Base-by-base conservation (phyloP, 768 basidiomycete genomes). In the Boletellus sp. region DNA sequence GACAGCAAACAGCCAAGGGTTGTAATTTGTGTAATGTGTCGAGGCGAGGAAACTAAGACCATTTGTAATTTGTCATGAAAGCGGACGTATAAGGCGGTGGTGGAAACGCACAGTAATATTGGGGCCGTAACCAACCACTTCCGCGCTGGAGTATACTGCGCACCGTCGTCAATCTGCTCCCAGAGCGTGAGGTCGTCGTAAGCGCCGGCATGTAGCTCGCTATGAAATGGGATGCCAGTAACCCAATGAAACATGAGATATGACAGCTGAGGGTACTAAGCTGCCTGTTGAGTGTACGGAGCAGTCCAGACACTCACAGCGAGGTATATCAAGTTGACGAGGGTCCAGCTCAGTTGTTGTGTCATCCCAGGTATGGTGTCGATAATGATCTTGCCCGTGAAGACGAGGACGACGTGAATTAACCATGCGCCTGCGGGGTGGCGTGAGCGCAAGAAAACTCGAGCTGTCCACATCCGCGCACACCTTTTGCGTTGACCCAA, bases 171-270 rank as follows among this genome's bases (percentile, higher is more conserved):
- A 43, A 99, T 99, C 76, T 99, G 96, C 65, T 99, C 96, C 96
- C 96, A 99, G 26, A 99, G 74, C 0, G 96, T 98, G 42, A 98
- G 79, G 60, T 97, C 92, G 67, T 98, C 96, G 70, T 95, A 99
- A 12, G 93, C 96, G 20, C 96, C 96, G 11, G 85, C 87, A 59
- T 91, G 88, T 38, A 87, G 73, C 52, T 89, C 84, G 49, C 82
- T 85, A 61, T 93, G 87, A 68, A 98, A 98, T 8, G 95, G 95
- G 37, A 95, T 93, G 47, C 95, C 95, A 9, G 94, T 97, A 43
- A 94, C 93, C 79, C 90, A 92, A 66, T 98, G 95, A 76, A 98
- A 98, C 90, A 98, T 94, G 54, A 97, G 78, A 72, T 95, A 98
- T 11, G 94, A 91, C n/a, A 93, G 66, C 94, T 95, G 60, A 17